Base-by-base conservation (phyloP, 1,139 yeast species). In the Wickerhamiella infanticola region DNA sequence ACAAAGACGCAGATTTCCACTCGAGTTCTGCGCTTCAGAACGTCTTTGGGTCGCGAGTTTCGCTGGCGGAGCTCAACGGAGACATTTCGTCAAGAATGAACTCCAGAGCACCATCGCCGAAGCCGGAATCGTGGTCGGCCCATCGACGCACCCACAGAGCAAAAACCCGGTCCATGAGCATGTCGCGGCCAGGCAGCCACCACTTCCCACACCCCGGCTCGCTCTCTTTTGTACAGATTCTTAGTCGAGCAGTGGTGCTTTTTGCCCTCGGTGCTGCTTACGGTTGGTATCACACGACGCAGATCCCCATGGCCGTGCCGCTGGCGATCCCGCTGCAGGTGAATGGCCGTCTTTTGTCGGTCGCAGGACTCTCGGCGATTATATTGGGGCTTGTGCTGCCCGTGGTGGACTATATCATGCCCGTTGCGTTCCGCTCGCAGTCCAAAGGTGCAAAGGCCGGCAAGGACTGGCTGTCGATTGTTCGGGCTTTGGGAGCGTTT, bases 401-500 rank as follows among this genome's bases (percentile, higher is more conserved):
- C 24, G 29, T 58, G 24, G 44, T 52, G 2, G 53, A 39, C 41
- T 55, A 3, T 51, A 64, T 37, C 60, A 61, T 45, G 51, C 49
- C 11, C 53, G 56, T 43, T 68, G 68, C 13, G 59, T 62, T 6
- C 7, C 24, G 11, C 35, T 18, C 26, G 25, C 36, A 29, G 26
- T n/a, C 13, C 35, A 31, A 31, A 13, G 27, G 27, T 7, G 33
- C 25, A 9, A 35, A 18, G 13, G 25, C 33, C 33, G 58, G 59
- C 29, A 50, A 58, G 49, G 66, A 67, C 43, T 64, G 69, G 59
- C 57, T 67, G 5, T 62, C 74, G 5, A 64, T 77, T 36, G 60
- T 77, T 49, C 72, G 94, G 51, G 74, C 83, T 37, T 67, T 75
- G 45, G 78, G 84, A 43, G 86, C 94, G 5, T 76, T 86, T 55